Evolutionary conservation across 306 rosid genomes (phyloP).

Genomic region (Ochetophila trinervis): DNA sequence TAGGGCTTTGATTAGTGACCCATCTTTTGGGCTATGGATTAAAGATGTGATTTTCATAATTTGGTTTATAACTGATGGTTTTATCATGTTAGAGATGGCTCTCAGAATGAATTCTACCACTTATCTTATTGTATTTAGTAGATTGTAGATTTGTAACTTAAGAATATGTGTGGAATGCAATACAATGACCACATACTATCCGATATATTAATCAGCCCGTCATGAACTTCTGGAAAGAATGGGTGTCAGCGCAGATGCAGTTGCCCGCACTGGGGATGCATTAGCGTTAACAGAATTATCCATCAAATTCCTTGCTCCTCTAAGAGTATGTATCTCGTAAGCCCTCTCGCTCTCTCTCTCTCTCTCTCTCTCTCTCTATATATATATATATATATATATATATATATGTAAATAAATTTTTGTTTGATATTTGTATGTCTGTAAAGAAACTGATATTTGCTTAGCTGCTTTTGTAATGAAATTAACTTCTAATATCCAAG

Average conservation of each 20-base stretch:
- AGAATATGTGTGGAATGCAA: neutral
- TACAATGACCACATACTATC: constrained; percentile 19
- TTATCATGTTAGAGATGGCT: neutral
- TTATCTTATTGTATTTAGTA: neutral
- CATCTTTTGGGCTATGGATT: too few relatives aligned
- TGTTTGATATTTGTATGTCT: neutral
- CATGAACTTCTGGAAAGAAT: constrained; percentile 63
- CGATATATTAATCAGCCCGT: constrained; percentile 53
- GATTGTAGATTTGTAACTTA: neutral
- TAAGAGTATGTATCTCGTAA: constrained; percentile 50
- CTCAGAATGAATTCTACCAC: neutral
- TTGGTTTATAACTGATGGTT: neutral
- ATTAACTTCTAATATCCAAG: neutral
- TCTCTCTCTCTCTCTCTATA: neutral
- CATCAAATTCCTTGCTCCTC: constrained; percentile 76
- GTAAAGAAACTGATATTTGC: neutral
- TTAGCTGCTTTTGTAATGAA: neutral
- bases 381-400: neutral
- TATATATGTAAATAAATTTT: neutral
- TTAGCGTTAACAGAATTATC: constrained; percentile 72
- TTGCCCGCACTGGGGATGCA: constrained; percentile 68
- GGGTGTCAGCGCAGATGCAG: constrained; percentile 57
- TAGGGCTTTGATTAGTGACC: neutral
- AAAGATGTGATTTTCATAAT: too few relatives aligned
- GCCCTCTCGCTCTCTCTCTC: neutral